Conservation (phyloP, 73 alveolate genomes). For the Paramecium caudatum region DNA sequence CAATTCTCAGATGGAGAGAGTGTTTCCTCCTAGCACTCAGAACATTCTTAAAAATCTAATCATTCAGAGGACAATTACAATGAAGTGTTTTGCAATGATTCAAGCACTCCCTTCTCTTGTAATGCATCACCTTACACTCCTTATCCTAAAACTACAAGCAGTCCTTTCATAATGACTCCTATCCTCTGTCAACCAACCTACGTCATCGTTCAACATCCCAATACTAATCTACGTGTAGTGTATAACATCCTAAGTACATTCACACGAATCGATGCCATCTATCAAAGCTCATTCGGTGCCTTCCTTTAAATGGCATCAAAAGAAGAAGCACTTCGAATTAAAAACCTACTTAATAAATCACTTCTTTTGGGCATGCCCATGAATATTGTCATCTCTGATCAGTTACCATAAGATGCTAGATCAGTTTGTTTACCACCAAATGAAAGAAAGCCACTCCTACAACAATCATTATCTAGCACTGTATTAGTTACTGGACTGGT, state of each 20-base stretch:
- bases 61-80: constrained; percentile 36
- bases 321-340: constrained; percentile 46
- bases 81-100: constrained; percentile 39
- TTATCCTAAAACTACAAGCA: background rate
- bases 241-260: constrained; percentile 63
- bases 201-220: constrained; percentile 45
- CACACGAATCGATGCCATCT: background rate
- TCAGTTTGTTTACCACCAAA: background rate
- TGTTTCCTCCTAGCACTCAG: background rate
- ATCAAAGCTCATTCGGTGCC: background rate
- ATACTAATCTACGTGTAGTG: constrained; percentile 43
- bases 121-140: constrained; percentile 29
- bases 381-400: background rate
- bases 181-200: constrained; percentile 18
- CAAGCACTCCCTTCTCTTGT: constrained; percentile 37
- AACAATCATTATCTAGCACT: constrained; percentile 18
- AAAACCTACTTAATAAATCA: background rate
- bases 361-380: constrained; percentile 52
- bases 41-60: constrained; percentile 22
- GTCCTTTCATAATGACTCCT: constrained; percentile 47
- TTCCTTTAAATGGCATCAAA: constrained; percentile 4
- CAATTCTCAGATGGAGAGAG: constrained; percentile 57
- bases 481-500: constrained; percentile 17
- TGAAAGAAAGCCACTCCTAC: constrained; percentile 2
- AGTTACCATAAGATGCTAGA: background rate